Percentiles rank a stretch among this genome's conserved stretches.
These are phyloP conservation scores for Pelargonium citronellum DNA, from an alignment of 441 rosid genomes.

Conservation along the genomic window DNA sequence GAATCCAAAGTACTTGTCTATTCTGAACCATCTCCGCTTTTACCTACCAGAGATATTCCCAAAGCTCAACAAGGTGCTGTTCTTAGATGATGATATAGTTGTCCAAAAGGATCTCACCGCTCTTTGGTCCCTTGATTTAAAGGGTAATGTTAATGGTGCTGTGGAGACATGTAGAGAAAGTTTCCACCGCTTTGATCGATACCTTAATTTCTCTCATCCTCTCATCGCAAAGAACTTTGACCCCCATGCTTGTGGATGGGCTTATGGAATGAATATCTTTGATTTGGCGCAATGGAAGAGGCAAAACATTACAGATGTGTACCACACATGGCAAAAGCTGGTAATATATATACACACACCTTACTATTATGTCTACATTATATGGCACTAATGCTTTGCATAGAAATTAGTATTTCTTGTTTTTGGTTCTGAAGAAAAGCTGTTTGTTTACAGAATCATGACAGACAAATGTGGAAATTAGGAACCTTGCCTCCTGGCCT, in stretches of 20 bases:
- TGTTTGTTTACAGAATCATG: constrained; percentile 55
- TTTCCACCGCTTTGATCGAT: constrained; percentile 91
- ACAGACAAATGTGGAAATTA: constrained; percentile 80
- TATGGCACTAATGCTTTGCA: neutral
- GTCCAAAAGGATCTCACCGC: constrained; percentile 80
- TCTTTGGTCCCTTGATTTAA: constrained; percentile 84
- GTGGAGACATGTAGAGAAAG: constrained; percentile 96
- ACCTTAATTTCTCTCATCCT: constrained; percentile 89
- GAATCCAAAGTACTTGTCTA: constrained; percentile 89
- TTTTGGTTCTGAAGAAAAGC: constrained; percentile 11
- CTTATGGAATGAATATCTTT: constrained; percentile 72
- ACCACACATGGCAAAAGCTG: constrained; percentile 89
- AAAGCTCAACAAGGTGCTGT: constrained; percentile 74
- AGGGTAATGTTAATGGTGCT: constrained; percentile 92
- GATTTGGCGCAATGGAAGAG: constrained; percentile 61
- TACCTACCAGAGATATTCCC: constrained; percentile 96
- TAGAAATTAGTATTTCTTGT: neutral
- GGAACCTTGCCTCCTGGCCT: constrained; percentile 97
- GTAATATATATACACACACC: constrained; percentile 36
- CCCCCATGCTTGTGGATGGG: constrained; percentile 79
- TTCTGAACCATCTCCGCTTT: constrained; percentile 91
- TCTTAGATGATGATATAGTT: constrained; percentile 92
- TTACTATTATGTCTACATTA: neutral
- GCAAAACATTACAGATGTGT: constrained; percentile 57
- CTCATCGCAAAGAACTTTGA: constrained; percentile 55